phyloP scores from a whole-genome alignment of 352 stramenopile species.

The Lagenidium sp. region DNA sequence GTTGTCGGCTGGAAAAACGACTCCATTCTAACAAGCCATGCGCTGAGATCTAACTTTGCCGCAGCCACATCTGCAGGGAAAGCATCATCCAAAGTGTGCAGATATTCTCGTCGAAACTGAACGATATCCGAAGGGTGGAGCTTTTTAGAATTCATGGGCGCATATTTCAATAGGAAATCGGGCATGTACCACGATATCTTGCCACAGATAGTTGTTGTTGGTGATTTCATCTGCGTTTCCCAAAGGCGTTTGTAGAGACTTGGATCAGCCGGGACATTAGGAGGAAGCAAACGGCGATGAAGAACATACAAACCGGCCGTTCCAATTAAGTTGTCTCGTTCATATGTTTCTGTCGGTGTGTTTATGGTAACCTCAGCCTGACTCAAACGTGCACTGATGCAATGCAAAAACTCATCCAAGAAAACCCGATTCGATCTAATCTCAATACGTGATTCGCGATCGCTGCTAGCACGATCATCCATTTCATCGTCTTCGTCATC shows the following conservation, averaged over 20 bases:
- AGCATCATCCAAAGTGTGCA: constrained; percentile 70
- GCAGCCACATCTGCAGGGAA: constrained; percentile 72
- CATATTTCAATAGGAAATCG: constrained; percentile 82
- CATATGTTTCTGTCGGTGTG: constrained; percentile 81
- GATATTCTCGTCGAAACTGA: constrained; percentile 71
- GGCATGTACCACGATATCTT: constrained; percentile 83
- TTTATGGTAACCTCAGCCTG: constrained; percentile 68
- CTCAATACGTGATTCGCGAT: constrained; percentile 66
- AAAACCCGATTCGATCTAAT: constrained; percentile 80
- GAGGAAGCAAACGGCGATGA: constrained; percentile 69
- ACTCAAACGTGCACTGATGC: constrained; percentile 57
- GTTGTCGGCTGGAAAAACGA: constrained; percentile 83
- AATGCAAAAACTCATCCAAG: constrained; percentile 82
- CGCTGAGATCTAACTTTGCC: constrained; percentile 73
- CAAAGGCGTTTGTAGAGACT: constrained; percentile 89
- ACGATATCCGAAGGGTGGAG: constrained; percentile 63
- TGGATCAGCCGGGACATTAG: constrained; percentile 78
- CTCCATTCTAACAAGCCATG: constrained; percentile 83
- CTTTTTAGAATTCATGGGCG: constrained; percentile 80
- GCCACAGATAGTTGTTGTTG: constrained; percentile 74
- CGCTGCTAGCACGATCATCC: constrained; percentile 48
- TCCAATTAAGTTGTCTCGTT: constrained; percentile 82
- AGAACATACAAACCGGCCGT: constrained; percentile 88
- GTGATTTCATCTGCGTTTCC: constrained; percentile 76
- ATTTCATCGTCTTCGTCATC: constrained; percentile 49